phyloP scores from a whole-genome alignment of 1,284 basidiomycete genomes.

The Malassezia yamatoensis region DNA sequence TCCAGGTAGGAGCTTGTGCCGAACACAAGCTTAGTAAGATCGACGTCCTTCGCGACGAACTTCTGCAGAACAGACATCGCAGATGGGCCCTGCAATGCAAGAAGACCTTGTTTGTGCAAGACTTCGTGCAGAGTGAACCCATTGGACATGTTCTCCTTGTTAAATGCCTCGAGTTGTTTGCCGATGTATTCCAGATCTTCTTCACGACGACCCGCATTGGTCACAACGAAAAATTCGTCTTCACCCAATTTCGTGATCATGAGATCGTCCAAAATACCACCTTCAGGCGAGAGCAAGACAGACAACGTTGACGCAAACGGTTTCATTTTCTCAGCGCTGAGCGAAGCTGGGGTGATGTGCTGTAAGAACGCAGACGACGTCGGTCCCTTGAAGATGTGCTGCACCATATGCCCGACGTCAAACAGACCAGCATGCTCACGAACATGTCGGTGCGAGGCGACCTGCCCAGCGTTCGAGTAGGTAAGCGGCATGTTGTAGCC shows the following conservation, averaged over 20 bases:
- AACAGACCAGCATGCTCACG: slow-evolving; percentile 76
- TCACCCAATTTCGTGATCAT: slow-evolving; percentile 50
- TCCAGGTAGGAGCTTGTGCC: slow-evolving; percentile 37
- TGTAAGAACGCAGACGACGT: slow-evolving; percentile 63
- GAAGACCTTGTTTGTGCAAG: slow-evolving; percentile 72
- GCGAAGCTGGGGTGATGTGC: slow-evolving; percentile 56
- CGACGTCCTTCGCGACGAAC: slow-evolving; percentile 52
- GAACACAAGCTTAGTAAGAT: slow-evolving; percentile 53
- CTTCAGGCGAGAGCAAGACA: slow-evolving; percentile 73
- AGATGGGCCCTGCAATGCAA: slow-evolving; percentile 85
- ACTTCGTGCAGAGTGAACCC: slow-evolving; percentile 69
- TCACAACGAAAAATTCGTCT: slow-evolving; percentile 78
- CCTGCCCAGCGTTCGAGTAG: slow-evolving; percentile 58
- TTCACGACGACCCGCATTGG: slow-evolving; percentile 78
- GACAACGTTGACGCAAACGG: slow-evolving; percentile 63
- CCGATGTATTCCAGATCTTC: slow-evolving; percentile 72
- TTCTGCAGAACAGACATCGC: slow-evolving; percentile 67
- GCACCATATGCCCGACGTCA: slow-evolving; percentile 92
- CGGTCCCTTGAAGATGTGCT: slow-evolving; percentile 48
- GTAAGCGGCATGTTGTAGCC: slow-evolving; percentile 88
- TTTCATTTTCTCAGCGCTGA: slow-evolving; percentile 56
- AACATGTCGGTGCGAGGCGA: slow-evolving; percentile 83
- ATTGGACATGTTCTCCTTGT: slow-evolving; percentile 39
- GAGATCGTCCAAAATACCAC: slow-evolving; percentile 90
- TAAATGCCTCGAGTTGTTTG: slow-evolving; percentile 53